Conservation (phyloP, 306 rosid species). For the Vachellia pachyceras region DNA sequence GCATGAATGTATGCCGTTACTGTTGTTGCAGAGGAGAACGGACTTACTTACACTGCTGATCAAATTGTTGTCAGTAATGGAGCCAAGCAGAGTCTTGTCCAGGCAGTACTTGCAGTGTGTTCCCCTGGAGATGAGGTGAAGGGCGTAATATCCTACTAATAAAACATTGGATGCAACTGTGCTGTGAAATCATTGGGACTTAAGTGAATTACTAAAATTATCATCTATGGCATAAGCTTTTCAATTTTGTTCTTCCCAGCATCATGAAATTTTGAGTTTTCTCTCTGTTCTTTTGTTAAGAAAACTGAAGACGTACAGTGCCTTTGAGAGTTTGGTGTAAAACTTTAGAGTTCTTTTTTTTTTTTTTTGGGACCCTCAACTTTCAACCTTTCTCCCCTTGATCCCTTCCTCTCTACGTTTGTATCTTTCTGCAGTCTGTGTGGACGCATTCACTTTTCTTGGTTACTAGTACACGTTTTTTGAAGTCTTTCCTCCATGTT, state of each 20-base stretch:
- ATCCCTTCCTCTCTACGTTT: neutral
- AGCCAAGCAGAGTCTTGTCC: conserved; percentile 88
- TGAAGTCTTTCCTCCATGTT: conserved; percentile 25
- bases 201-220: neutral
- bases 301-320: neutral
- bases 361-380: neutral
- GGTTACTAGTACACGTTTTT: conserved; percentile 2
- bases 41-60: conserved; percentile 75
- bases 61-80: conserved; percentile 90
- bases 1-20: neutral
- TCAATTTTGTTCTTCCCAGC: neutral
- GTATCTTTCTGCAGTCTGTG: conserved; percentile 2
- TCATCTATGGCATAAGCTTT: neutral
- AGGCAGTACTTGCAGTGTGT: conserved; percentile 88
- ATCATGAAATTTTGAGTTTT: neutral
- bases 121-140: conserved; percentile 89
- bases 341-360: neutral
- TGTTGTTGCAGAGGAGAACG: conserved; percentile 80
- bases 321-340: neutral
- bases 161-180: neutral
- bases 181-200: neutral
- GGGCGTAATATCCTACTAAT: neutral
- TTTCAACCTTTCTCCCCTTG: neutral
- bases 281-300: neutral
- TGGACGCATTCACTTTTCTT: conserved; percentile 24